phyloP scores from a whole-genome alignment of 768 basidiomycete genomes.

The Suillus paluster region DNA sequence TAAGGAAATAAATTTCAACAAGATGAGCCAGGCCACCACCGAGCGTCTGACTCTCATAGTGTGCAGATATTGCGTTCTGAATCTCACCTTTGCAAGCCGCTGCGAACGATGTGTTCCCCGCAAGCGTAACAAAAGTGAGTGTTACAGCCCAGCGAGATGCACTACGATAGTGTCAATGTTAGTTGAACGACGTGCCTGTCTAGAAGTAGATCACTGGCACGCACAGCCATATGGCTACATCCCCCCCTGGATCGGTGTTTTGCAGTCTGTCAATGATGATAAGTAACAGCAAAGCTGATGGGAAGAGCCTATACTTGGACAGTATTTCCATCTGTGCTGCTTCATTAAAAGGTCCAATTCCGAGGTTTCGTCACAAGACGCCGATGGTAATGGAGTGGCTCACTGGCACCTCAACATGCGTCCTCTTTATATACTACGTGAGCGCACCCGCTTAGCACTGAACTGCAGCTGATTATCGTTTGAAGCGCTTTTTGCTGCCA shows the following conservation, averaged over 20 bases:
- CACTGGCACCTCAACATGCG: constrained; percentile 54
- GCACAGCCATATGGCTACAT: constrained; percentile 64
- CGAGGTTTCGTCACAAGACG: constrained; percentile 60
- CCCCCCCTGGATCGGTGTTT: constrained; percentile 57
- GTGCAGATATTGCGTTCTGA: constrained; percentile 29
- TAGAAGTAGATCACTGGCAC: constrained; percentile 24
- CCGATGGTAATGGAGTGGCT: constrained; percentile 39
- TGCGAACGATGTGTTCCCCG: constrained; percentile 49
- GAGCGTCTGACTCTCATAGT: constrained; percentile 25
- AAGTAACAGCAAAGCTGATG: neutral
- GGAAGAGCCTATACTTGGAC: constrained; percentile 50
- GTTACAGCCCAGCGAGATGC: constrained; percentile 61
- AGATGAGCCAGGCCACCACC: too few species aligned
- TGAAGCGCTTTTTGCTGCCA: constrained; percentile 70
- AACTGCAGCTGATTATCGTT: constrained; percentile 12
- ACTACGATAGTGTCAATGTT: constrained; percentile 36
- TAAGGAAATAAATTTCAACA: too few species aligned
- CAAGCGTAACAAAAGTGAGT: constrained; percentile 62
- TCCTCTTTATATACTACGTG: constrained; percentile 71
- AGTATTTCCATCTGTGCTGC: constrained; percentile 64
- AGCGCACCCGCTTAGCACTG: constrained; percentile 21
- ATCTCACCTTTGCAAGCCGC: constrained; percentile 40
- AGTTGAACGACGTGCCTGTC: neutral
- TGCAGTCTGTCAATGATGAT: constrained; percentile 38
- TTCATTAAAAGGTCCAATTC: constrained; percentile 59